A percentile compares a stretch with the other conserved stretches of the same genome.
Conservation (phyloP, 2,329 filamentous ascomycete genomes). For the Cladophialophora psammophila region DNA sequence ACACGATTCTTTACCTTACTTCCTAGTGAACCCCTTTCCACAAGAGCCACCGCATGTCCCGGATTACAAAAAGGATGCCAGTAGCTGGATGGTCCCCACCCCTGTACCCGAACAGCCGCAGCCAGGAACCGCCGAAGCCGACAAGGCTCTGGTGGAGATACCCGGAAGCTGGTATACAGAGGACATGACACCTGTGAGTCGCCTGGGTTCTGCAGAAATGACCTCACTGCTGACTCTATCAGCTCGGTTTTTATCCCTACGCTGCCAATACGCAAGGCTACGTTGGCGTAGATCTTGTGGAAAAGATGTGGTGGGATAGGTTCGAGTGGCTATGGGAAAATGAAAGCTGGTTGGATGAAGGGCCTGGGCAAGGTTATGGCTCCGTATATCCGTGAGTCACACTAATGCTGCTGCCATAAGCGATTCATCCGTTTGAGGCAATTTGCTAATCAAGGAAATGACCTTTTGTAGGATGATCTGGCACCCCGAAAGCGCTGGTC, state of each 20-base stretch:
- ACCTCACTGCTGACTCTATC: slow-evolving; percentile 15
- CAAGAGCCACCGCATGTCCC: slow-evolving; percentile 47
- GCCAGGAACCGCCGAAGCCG: slow-evolving; percentile 38
- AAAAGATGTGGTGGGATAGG: slow-evolving; percentile 67
- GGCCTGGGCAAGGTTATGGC: slow-evolving; percentile 39
- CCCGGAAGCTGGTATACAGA: slow-evolving; percentile 57
- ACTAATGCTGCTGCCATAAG: slow-evolving; percentile 17
- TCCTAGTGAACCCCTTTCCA: slow-evolving; percentile 48
- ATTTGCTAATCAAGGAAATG: slow-evolving; percentile 19
- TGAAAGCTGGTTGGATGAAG: slow-evolving; percentile 43
- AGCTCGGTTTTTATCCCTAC: slow-evolving; percentile 54
- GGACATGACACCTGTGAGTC: slow-evolving; percentile 51
- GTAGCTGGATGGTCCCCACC: slow-evolving; percentile 56
- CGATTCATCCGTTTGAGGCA: background rate
- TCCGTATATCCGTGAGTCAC: slow-evolving; percentile 37
- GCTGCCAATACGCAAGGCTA: slow-evolving; percentile 63
- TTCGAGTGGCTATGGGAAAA: slow-evolving; percentile 64
- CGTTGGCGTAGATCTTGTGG: slow-evolving; percentile 63
- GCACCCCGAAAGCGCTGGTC: slow-evolving; percentile 41
- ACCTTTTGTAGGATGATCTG: slow-evolving; percentile 38
- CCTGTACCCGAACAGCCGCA: slow-evolving; percentile 36
- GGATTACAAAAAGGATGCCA: slow-evolving; percentile 52
- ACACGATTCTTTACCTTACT: slow-evolving; percentile 60
- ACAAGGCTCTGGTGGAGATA: slow-evolving; percentile 50
- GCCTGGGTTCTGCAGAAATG: background rate